phyloP scores from a whole-genome alignment of 106 monocot species.

The Platanthera zijinensis region DNA sequence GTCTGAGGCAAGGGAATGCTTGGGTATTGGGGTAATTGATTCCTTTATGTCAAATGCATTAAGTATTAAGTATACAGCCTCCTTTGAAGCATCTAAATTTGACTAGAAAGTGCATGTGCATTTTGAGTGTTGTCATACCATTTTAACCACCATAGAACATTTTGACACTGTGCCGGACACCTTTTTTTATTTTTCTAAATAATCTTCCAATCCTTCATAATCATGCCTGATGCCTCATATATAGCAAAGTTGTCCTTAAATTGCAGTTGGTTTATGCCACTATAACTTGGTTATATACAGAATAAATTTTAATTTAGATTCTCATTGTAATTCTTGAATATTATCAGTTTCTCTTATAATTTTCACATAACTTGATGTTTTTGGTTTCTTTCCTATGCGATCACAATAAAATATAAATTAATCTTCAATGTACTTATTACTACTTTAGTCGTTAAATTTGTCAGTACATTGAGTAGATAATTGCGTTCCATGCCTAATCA shows the following conservation, averaged over 20 bases:
- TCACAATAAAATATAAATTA: background rate
- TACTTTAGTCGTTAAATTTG: background rate
- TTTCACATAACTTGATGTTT: background rate
- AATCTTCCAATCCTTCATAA: background rate
- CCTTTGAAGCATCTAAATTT: background rate
- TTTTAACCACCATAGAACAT: background rate
- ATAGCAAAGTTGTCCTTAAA: no score
- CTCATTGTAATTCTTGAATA: background rate
- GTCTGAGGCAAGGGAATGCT: constrained; percentile 71
- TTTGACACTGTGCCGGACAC: background rate
- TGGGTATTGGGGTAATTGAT: constrained; percentile 75
- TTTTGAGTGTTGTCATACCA: background rate
- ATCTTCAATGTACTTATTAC: background rate
- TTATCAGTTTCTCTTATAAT: background rate
- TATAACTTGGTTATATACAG: background rate
- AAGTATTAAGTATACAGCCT: background rate
- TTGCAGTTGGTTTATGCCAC: background rate
- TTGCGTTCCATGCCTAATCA: background rate
- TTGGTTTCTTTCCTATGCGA: background rate
- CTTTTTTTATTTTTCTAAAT: background rate
- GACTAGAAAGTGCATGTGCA: no score
- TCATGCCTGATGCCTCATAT: no score
- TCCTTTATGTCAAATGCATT: background rate
- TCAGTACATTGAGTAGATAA: background rate
- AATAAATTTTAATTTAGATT: background rate